Evolutionary conservation across 306 rosid genomes (phyloP), one percentile per base, ranked within the genome.

Genomic region (Fragaria iinumae): DNA sequence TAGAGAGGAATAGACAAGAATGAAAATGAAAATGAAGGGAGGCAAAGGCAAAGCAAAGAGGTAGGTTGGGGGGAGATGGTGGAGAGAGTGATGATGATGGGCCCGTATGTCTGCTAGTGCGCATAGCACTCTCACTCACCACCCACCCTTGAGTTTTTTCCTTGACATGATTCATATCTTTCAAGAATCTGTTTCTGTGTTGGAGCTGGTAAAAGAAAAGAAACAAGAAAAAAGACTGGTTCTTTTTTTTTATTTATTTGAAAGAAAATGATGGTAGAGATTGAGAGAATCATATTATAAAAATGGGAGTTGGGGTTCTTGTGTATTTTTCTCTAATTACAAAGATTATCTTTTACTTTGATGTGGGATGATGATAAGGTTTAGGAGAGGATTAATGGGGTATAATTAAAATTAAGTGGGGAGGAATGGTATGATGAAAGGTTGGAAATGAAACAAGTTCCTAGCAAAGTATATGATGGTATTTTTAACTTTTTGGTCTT

Each of bases 51-150:
- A 23, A 60, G 65, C 45, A 25, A 52, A 50, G 67, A n/a, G 20
- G 67, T 49, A 36, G 79, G 80, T 74, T 70, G 73, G 29, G 53
- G 59, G 11, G 67, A 60, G 80, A 70, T 78, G 88, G 83, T 75
- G 88, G 83, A 83, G 84, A 66, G 53, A 82, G 85, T 83, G 88
- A 87, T 86, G 85, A 67, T 63, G 71, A 76, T 85, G 89, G 93
- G 89, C 85, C 93, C 85, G 65, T 23, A 36, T 87, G 89, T 87
- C 89, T 84, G 80, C 74, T 82, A 75, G 89, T 89, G 93, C 89
- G 84, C 91, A 77, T 52, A 57, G 82, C 85, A 82, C 88, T 72
- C 69, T 64, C 11, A 25, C 48, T 10, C 14, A 25, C 71, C 62
- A 77, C 69, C 74, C 63, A 69, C 75, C 74, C 21, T 50, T 2